Evolutionary conservation across 2,329 filamentous ascomycete genomes (phyloP).

Genomic region (Fusarium sp.): DNA sequence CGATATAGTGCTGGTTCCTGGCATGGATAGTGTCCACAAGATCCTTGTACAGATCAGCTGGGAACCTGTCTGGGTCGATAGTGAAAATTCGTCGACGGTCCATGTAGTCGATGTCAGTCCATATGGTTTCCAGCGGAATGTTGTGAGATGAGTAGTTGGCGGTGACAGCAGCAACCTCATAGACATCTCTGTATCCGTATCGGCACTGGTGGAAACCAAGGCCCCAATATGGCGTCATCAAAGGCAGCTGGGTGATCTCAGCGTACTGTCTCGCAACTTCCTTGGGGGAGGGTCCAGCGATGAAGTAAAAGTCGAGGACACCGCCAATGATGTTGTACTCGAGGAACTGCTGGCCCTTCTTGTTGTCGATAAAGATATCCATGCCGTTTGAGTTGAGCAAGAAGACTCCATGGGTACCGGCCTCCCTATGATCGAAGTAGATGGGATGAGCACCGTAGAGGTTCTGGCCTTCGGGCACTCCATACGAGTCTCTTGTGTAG

Average conservation of each 20-base stretch:
- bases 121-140: constrained; percentile 74
- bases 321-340: constrained; percentile 87
- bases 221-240: constrained; percentile 77
- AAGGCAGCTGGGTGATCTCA: constrained; percentile 68
- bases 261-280: constrained; percentile 74
- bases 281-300: constrained; percentile 71
- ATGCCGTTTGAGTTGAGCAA: constrained; percentile 82
- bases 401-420: constrained; percentile 76
- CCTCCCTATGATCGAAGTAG: constrained; percentile 80
- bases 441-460: constrained; percentile 82
- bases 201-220: constrained; percentile 75
- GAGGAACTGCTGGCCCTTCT: constrained; percentile 74
- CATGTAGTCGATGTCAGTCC: constrained; percentile 64
- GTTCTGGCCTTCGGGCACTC: constrained; percentile 73
- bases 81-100: constrained; percentile 65
- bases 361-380: constrained; percentile 81
- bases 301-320: constrained; percentile 80
- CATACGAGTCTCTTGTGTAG: constrained; percentile 73
- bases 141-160: constrained; percentile 76
- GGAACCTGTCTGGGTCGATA: constrained; percentile 75
- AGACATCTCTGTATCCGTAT: constrained; percentile 77
- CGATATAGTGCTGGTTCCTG: constrained; percentile 78
- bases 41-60: constrained; percentile 73
- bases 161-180: constrained; percentile 76
- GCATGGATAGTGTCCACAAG: constrained; percentile 77